phyloP scores from a whole-genome alignment of 106 monocot species.

The Apostasia ramifera region DNA sequence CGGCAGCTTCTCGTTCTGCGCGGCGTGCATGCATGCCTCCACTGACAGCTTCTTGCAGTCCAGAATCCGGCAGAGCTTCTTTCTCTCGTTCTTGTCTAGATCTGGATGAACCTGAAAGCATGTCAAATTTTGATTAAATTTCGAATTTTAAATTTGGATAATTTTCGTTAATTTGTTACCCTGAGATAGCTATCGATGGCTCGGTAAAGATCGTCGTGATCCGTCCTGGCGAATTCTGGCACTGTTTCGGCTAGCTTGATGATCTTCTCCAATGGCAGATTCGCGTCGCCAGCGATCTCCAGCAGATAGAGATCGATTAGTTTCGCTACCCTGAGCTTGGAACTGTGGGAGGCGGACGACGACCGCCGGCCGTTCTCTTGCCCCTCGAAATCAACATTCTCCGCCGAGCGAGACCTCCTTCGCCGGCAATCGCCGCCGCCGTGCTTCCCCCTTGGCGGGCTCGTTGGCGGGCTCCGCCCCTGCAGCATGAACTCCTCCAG shows the following conservation, averaged over 20 bases:
- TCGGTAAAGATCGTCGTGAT: constrained; percentile 81
- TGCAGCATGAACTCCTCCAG: constrained; percentile 74
- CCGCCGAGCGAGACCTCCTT: constrained; percentile 45
- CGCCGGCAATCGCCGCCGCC: constrained; percentile 17
- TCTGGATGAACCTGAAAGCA: constrained; percentile 52
- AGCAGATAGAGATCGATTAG: constrained; percentile 60
- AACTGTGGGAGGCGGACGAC: constrained; percentile 57
- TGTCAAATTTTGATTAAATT: neutral
- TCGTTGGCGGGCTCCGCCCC: constrained; percentile 41
- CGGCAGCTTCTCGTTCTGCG: constrained; percentile 76
- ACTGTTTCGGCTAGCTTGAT: constrained; percentile 53
- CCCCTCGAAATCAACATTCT: constrained; percentile 45
- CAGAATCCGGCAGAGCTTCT: constrained; percentile 51
- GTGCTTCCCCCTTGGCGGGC: constrained; percentile 36
- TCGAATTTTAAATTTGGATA: neutral
- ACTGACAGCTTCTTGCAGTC: constrained; percentile 85
- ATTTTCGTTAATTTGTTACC: constrained; percentile 29
- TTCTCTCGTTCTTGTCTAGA: constrained; percentile 57
- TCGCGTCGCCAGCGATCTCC: constrained; percentile 52
- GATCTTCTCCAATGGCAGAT: constrained; percentile 56
- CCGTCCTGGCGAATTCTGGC: constrained; percentile 65
- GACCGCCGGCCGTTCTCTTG: constrained; percentile 51
- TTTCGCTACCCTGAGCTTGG: constrained; percentile 63
- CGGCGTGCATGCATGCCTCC: constrained; percentile 76
- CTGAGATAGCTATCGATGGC: constrained; percentile 66